phyloP scores from a whole-genome alignment of 2,329 filamentous ascomycete species.

The Trichoderma guizhouense region DNA sequence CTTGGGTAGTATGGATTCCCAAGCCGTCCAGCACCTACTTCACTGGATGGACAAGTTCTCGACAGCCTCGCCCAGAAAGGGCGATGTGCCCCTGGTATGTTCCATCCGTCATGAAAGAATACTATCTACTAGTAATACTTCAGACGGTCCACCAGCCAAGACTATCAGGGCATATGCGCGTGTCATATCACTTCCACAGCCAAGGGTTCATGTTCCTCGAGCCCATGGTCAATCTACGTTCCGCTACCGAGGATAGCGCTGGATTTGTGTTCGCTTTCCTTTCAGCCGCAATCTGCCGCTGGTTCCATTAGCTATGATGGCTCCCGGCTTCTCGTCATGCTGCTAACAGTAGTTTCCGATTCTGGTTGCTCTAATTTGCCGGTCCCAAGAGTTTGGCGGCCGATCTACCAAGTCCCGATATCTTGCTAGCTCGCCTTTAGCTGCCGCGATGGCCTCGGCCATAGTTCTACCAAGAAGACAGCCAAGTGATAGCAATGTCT shows the following conservation, averaged over 20 bases:
- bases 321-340: neutral
- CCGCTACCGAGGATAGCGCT: neutral
- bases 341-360: neutral
- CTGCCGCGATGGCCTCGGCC: neutral
- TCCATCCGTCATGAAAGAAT: neutral
- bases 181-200: neutral
- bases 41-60: neutral
- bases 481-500: neutral
- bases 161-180: neutral
- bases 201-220: neutral
- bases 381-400: neutral
- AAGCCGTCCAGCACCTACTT: neutral
- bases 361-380: neutral
- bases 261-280: neutral
- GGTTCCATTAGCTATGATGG: neutral
- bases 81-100: neutral
- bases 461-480: neutral
- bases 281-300: neutral
- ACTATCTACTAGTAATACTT: neutral
- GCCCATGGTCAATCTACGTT: neutral
- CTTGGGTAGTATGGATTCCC: neutral
- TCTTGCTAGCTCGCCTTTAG: constrained; percentile 1
- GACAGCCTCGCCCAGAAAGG: neutral
- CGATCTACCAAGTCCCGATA: neutral
- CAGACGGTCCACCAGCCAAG: neutral